Base-by-base conservation (phyloP, 2,329 filamentous ascomycete species). In the Coniochaeta sp. region DNA sequence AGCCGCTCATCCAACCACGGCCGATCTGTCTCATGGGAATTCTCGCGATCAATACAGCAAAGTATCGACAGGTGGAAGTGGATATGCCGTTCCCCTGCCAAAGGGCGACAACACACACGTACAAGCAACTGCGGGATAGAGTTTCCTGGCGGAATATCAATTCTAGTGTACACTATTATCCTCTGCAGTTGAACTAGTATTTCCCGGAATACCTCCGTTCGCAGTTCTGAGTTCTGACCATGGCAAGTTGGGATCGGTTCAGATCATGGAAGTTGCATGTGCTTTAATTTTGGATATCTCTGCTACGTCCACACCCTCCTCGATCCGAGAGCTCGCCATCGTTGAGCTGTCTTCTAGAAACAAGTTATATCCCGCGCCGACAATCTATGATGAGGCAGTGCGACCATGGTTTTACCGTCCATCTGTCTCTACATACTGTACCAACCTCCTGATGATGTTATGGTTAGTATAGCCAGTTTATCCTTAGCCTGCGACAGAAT, bases 401-500 rank as follows among this genome's bases (percentile, higher is more conserved):
- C 19, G 19, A 11, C 24, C 47, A 52, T n/a, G n/a, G n/a, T n/a
- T n/a, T n/a, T n/a, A n/a, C n/a, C n/a, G 9, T 57, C 12, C 12
- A 8, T 8, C 54, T 8, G 12, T 31, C 22, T 31, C 43, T 40
- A 40, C 17, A 11, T 40, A n/a, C 11, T 47, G n/a, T 24, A 52
- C 5, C 14, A 16, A 16, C 24, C 24, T 52, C 22, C 19, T 38
- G 36, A 58, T 28, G 56, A 34, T 44, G 38, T 34, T 6, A 26
- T 28, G 24, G 17, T 36, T 12, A 40, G 22, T 28, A 28, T 33
- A 31, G 38, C 40, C 57, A 40, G 33, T 31, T 47, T 58, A 31
- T n/a, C 28, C 57, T 40, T n/a, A 36, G 33, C 26, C 57, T 58
- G 57, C 57, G 57, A 58, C 57, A 17, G 57, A 43, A 58, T 28